A percentile compares a stretch with the other conserved stretches of the same genome.
phyloP scores from a whole-genome alignment of 768 basidiomycete species.

The Trametes sanguinea region DNA sequence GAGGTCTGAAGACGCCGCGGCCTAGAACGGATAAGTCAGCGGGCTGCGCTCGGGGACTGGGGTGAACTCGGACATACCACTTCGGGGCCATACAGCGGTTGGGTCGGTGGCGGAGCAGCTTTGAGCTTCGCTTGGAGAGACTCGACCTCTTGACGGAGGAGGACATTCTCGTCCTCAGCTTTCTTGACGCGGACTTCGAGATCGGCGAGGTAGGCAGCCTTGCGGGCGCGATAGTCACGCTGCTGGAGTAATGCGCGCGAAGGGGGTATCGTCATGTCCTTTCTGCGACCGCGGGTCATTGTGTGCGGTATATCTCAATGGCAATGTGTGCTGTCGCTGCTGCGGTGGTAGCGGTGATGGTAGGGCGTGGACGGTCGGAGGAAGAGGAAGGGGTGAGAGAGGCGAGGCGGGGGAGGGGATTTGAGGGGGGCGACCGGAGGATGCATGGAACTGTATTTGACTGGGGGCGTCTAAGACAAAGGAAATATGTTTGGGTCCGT shows the following conservation, averaged over 20 bases:
- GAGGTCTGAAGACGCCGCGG: conserved; percentile 53
- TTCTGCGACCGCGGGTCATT: conserved; percentile 70
- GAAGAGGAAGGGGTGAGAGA: conserved; percentile 1
- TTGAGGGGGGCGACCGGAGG: conserved; percentile 16
- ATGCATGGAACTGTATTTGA: conserved; percentile 22
- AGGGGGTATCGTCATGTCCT: conserved; percentile 60
- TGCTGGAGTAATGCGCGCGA: conserved; percentile 62
- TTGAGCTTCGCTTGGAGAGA: conserved; percentile 41
- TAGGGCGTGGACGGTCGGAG: background rate
- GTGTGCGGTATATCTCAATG: conserved; percentile 9
- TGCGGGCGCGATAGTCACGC: conserved; percentile 64
- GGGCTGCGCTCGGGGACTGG: background rate
- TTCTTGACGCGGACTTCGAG: conserved; percentile 56
- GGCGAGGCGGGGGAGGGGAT: conserved; percentile 1
- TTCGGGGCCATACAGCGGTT: conserved; percentile 30
- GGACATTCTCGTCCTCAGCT: conserved; percentile 56
- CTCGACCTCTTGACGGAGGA: conserved; percentile 51
- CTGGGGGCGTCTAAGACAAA: conserved; percentile 20
- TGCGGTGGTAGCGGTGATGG: conserved; percentile 2
- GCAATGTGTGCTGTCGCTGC: background rate
- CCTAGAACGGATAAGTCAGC: conserved; percentile 36
- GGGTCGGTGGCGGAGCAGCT: conserved; percentile 22
- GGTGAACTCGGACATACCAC: conserved; percentile 31
- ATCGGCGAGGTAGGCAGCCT: conserved; percentile 55
- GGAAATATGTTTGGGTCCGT: conserved; percentile 16